phyloP scores from a whole-genome alignment of 257 asterid genomes.

The Solanum gandarillasii region DNA sequence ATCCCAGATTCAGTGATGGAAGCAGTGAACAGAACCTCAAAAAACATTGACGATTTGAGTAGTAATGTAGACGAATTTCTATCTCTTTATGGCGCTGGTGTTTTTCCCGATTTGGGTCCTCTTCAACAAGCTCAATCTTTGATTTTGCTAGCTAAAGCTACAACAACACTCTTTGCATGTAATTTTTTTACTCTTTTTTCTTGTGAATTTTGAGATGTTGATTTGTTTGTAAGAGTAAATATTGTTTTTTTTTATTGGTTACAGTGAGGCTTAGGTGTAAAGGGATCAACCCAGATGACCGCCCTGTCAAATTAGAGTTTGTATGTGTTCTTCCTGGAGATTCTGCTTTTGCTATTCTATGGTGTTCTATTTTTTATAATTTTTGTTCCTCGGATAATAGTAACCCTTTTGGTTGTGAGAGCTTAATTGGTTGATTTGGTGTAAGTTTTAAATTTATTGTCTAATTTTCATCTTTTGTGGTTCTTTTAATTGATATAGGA shows the following conservation, averaged over 20 bases:
- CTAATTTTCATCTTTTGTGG: not conserved
- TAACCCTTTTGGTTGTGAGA: not conserved
- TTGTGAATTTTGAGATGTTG: not conserved
- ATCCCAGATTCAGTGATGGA: slow-evolving; percentile 67
- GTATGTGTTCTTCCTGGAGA: slow-evolving; percentile 25
- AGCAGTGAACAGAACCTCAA: slow-evolving; percentile 62
- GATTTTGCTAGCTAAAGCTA: slow-evolving; percentile 57
- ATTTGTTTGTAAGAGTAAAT: not conserved
- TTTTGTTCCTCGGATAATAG: not conserved
- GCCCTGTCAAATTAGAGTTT: slow-evolving; percentile 66
- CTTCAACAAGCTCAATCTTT: slow-evolving; percentile 72
- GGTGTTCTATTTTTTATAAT: not conserved
- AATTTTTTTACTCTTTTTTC: not conserved
- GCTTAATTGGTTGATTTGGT: not conserved
- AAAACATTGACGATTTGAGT: slow-evolving; percentile 57
- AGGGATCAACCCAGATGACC: slow-evolving; percentile 78
- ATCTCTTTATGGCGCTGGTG: slow-evolving; percentile 47
- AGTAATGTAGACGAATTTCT: slow-evolving; percentile 52
- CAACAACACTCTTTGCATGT: slow-evolving; percentile 69
- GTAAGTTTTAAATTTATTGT: not conserved
- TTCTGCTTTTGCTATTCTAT: not conserved
- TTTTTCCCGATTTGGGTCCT: slow-evolving; percentile 63
- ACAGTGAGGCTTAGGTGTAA: slow-evolving; percentile 92
- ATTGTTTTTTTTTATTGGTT: slow-evolving; percentile 5
- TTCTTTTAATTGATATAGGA: slow-evolving; percentile 33